Evolutionary conservation across 768 basidiomycete species (phyloP).

Genomic region (Xerocomellus amylosporus): DNA sequence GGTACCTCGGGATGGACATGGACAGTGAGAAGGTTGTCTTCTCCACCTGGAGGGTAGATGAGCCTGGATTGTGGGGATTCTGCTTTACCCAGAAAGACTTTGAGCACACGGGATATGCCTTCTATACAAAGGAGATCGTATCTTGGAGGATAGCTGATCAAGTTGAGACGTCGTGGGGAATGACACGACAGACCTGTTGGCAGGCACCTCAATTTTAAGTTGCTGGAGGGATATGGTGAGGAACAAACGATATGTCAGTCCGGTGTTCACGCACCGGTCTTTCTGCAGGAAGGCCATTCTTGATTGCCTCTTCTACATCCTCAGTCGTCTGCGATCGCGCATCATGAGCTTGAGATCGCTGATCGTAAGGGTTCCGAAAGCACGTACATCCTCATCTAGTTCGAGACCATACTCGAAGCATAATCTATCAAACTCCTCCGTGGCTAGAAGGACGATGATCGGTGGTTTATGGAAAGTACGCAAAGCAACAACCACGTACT

Average conservation of each 20-base stretch:
- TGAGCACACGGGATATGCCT: constrained; percentile 85
- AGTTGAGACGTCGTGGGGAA: neutral
- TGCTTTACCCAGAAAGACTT: constrained; percentile 72
- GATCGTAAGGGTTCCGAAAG: neutral
- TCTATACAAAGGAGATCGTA: constrained; percentile 98
- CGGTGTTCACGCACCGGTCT: constrained; percentile 58
- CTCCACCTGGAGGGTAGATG: constrained; percentile 66
- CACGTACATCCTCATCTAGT: constrained; percentile 92
- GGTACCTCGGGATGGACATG: constrained; percentile 71
- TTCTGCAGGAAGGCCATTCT: constrained; percentile 81
- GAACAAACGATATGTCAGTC: neutral
- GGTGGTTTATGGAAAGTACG: constrained; percentile 7
- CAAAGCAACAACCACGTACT: constrained; percentile 44
- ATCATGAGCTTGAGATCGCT: neutral
- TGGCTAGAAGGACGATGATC: constrained; percentile 50
- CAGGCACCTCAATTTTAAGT: constrained; percentile 98
- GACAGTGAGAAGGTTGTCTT: constrained; percentile 61
- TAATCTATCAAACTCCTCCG: constrained; percentile 91
- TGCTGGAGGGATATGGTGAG: constrained; percentile 49
- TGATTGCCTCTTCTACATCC: constrained; percentile 77
- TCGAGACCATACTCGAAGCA: constrained; percentile 98
- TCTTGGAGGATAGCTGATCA: constrained; percentile 42
- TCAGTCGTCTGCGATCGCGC: constrained; percentile 69
- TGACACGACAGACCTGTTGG: constrained; percentile 67
- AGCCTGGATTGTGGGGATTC: constrained; percentile 71